These are phyloP conservation scores for Beta macrorhiza DNA, from an alignment of 179 eudicot genomes.

Conservation along the genomic window DNA sequence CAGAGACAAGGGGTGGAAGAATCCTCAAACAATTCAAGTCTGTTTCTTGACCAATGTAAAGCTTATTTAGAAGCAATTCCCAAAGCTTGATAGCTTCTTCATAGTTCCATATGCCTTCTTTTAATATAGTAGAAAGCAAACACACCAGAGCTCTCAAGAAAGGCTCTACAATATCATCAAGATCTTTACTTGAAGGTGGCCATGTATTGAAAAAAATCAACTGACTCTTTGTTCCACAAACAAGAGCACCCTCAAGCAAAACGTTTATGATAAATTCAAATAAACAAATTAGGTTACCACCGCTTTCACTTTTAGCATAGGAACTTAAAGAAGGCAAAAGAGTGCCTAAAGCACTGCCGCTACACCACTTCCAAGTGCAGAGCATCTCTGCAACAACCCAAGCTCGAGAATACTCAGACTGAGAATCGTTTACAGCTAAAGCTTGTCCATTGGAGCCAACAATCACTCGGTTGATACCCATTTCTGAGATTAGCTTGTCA, in stretches of 20 bases:
- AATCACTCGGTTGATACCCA: constrained; percentile 61
- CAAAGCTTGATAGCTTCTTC: constrained; percentile 51
- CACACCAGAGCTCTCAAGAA: constrained; percentile 73
- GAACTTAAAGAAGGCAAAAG: constrained; percentile 60
- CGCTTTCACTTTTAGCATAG: constrained; percentile 38
- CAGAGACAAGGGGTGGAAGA: constrained; percentile 56
- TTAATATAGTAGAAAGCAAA: constrained; percentile 50
- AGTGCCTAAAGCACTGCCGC: constrained; percentile 69
- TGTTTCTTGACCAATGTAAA: constrained; percentile 59
- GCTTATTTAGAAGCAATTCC: constrained; percentile 57
- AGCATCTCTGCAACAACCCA: constrained; percentile 96
- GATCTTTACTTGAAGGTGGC: constrained; percentile 56
- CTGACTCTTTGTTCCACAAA: constrained; percentile 46
- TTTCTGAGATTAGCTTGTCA: constrained; percentile 62
- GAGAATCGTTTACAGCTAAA: constrained; percentile 34
- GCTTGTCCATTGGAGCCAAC: constrained; percentile 35
- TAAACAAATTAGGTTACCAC: constrained; percentile 29
- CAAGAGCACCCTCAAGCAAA: constrained; percentile 85
- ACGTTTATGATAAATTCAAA: constrained; percentile 54
- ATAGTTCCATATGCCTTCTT: constrained; percentile 61
- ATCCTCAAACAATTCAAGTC: constrained; percentile 66
- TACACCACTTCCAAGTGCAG: constrained; percentile 91
- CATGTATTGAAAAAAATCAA: constrained; percentile 48
- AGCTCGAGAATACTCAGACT: constrained; percentile 48
- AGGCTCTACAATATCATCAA: constrained; percentile 64